Conservation (phyloP, 148 eudicot genomes). For the Vaccinium myrtillus region DNA sequence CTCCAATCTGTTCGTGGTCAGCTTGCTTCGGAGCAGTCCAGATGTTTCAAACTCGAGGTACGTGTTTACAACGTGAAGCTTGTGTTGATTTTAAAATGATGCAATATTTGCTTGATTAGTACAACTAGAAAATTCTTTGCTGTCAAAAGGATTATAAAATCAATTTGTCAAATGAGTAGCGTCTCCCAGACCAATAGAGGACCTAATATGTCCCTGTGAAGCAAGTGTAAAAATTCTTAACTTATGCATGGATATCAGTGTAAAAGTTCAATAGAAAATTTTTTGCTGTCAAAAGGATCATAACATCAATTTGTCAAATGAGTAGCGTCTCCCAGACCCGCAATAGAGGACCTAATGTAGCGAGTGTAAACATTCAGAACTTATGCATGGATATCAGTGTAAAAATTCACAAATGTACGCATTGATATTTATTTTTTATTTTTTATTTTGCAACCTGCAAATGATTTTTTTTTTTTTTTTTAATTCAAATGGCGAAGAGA, state of each 20-base stretch:
- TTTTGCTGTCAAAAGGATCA: background rate
- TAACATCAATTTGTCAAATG: background rate
- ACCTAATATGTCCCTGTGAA: background rate
- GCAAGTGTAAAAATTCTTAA: background rate
- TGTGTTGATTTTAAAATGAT: constrained; percentile 6
- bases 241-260: background rate
- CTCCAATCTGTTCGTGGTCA: constrained; percentile 95
- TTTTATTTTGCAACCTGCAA: no score
- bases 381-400: background rate
- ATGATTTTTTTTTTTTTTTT: no score
- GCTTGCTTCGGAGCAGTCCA: constrained; percentile 95
- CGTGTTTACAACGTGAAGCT: background rate
- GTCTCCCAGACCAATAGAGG: background rate
- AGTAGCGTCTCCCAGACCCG: background rate
- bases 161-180: background rate
- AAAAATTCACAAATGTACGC: background rate
- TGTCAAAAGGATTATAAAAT: background rate
- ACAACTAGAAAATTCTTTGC: background rate
- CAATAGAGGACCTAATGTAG: background rate
- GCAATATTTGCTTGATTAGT: background rate
- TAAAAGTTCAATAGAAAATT: background rate
- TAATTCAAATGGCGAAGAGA: no score
- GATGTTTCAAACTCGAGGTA: constrained; percentile 99
- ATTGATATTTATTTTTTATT: background rate
- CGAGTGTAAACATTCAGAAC: background rate